phyloP scores from a whole-genome alignment of 306 rosid species.

The Mucuna pruriens region DNA sequence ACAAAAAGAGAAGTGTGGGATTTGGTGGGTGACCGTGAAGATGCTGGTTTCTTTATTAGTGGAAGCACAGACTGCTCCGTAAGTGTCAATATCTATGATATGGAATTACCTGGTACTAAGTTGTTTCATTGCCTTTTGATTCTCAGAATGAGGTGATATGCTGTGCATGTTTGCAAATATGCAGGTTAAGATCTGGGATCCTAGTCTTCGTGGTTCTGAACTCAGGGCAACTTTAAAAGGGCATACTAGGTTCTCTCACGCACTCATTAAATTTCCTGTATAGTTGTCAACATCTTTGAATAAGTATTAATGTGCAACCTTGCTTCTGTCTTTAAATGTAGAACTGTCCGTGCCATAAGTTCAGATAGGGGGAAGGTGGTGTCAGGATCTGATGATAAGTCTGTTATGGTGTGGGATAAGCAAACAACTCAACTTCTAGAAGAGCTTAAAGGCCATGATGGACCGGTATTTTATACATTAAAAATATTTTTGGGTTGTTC shows the following conservation, averaged over 20 bases:
- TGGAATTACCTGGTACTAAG: constrained; percentile 28
- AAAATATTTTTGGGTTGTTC: constrained; percentile 21
- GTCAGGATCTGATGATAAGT: constrained; percentile 95
- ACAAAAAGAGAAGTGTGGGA: constrained; percentile 99
- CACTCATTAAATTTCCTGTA: not conserved
- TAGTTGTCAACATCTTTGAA: constrained; percentile 32
- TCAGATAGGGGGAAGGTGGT: constrained; percentile 95
- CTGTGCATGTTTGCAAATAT: constrained; percentile 54
- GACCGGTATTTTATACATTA: constrained; percentile 61
- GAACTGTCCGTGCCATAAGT: constrained; percentile 92
- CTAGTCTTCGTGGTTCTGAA: constrained; percentile 96
- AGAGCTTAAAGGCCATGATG: constrained; percentile 98
- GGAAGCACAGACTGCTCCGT: constrained; percentile 97
- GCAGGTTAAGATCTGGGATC: constrained; percentile 99
- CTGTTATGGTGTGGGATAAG: constrained; percentile 95
- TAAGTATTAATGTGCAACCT: constrained; percentile 18
- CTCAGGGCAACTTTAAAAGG: constrained; percentile 96
- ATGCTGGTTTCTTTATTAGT: constrained; percentile 97
- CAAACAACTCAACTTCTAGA: constrained; percentile 97
- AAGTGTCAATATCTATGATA: constrained; percentile 45
- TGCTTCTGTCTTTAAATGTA: constrained; percentile 50
- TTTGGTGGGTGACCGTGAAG: constrained; percentile 99
- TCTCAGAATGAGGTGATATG: constrained; percentile 19
- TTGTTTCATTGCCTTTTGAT: constrained; percentile 24
- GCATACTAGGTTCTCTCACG: constrained; percentile 70